These are phyloP conservation scores for Ascochyta clinopodiicola DNA, from an alignment of 2,329 filamentous ascomycete genomes.

Conservation along the genomic window DNA sequence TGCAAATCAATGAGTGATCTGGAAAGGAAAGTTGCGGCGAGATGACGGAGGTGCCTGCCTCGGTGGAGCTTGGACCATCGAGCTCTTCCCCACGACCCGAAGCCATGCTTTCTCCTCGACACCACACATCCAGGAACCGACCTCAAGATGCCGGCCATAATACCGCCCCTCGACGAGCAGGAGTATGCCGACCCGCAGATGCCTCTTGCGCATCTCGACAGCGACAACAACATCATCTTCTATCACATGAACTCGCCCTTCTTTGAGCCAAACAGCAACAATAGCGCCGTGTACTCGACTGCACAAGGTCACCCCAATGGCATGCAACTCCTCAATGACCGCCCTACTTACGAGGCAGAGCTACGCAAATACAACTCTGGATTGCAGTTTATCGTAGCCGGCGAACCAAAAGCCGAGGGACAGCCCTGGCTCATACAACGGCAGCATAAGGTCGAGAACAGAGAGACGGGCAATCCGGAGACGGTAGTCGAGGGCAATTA, in stretches of 20 bases:
- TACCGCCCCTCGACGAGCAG: slow-evolving; percentile 43
- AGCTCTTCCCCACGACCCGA: slow-evolving; percentile 9
- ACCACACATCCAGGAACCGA: background rate
- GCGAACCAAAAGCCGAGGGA: slow-evolving; percentile 61
- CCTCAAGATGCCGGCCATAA: slow-evolving; percentile 35
- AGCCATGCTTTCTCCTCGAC: slow-evolving; percentile 3
- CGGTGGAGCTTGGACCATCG: slow-evolving; percentile 12
- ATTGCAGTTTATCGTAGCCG: slow-evolving; percentile 65
- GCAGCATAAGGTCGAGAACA: slow-evolving; percentile 54
- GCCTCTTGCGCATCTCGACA: slow-evolving; percentile 34
- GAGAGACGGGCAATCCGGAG: slow-evolving; percentile 50
- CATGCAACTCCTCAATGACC: slow-evolving; percentile 60
- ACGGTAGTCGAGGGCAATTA: slow-evolving; percentile 63
- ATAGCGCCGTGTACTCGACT: slow-evolving; percentile 61
- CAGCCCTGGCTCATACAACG: slow-evolving; percentile 68
- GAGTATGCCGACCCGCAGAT: slow-evolving; percentile 36
- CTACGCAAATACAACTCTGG: slow-evolving; percentile 60
- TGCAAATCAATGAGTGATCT: slow-evolving; percentile 8
- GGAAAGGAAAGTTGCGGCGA: slow-evolving; percentile 30
- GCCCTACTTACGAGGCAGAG: slow-evolving; percentile 62
- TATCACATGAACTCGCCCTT: slow-evolving; percentile 70
- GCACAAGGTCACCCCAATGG: slow-evolving; percentile 57
- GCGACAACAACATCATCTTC: slow-evolving; percentile 57
- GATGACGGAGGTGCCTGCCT: slow-evolving; percentile 29
- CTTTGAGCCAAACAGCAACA: slow-evolving; percentile 67